Evolutionary conservation across 495 filamentous ascomycete species (phyloP), one percentile per base, ranked within the genome.

Genomic region (Aspergillus olivimuriae): DNA sequence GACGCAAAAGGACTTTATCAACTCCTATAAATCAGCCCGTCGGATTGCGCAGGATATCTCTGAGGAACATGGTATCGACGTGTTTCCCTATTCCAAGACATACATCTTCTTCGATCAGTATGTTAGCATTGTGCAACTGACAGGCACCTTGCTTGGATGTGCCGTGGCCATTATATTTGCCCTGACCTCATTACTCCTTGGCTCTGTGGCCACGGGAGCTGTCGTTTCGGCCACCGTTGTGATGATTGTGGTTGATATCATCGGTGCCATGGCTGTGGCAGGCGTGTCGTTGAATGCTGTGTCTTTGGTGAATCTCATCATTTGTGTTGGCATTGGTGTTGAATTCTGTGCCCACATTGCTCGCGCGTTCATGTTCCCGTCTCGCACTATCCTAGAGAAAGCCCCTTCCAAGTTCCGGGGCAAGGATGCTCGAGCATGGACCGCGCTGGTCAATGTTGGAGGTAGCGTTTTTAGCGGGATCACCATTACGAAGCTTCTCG

Each of bases 31-130:
- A 24, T 81, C 91, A 7, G 94, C 92, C 15, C 84, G 92, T 22
- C 87, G 92, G 47, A 98, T 98, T 48, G 83, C 92, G 1, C 63
- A 76, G 41, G 78, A 76, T 12, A 76, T 97, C 39, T 83, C 73
- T 16, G 62, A 74, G 32, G 75, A 69, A 38, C 86, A 87, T 10
- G 74, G 76, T 7, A 78, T 87, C 34, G 75, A 84, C 18, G 81
- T 97, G 39, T 98, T 97, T 74, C 90, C 92, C 0, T 98, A 98
- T 62, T 87, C 83, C 32, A 83, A 96, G 52, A 90, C 92, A 60
- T 98, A 98, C 68, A 89, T 98, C 53, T 98, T 96, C 76, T 97
- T 98, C 60, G 91, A 98, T 66, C 92, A 96, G 58, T 98, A 98
- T 61, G 74, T 86, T 2, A 75, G 78, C 44, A 96, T 98, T 50